Evolutionary conservation across 352 stramenopile genomes (phyloP).

Genomic region (Pythium oligandrum): DNA sequence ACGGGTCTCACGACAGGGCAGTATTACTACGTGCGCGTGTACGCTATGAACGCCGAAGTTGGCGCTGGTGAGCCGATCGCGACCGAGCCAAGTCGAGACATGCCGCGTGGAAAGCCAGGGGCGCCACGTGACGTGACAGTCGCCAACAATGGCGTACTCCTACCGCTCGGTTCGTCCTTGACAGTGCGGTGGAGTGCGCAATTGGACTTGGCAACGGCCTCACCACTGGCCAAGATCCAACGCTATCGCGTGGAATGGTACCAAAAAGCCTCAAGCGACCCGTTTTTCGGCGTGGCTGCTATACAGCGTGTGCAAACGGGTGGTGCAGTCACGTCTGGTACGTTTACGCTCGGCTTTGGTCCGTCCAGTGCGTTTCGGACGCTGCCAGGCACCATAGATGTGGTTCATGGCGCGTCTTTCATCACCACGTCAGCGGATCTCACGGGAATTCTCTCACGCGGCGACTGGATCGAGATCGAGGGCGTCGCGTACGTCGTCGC

Average conservation of each 20-base stretch:
- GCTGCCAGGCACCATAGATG: constrained; percentile 50
- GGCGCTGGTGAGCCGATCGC: constrained; percentile 34
- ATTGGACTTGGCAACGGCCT: constrained; percentile 10
- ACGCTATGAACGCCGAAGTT: constrained; percentile 55
- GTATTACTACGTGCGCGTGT: constrained; percentile 69
- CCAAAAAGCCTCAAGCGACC: constrained; percentile 37
- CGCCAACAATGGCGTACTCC: constrained; percentile 26
- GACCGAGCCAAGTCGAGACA: constrained; percentile 48
- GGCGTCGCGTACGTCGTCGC: constrained; percentile 75
- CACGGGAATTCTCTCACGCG: constrained; percentile 74
- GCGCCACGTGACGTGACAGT: constrained; percentile 26
- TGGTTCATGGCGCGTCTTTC: constrained; percentile 45
- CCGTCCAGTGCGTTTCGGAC: constrained; percentile 17
- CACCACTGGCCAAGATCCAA: constrained; percentile 9
- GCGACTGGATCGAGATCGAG: constrained; percentile 80
- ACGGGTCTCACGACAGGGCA: constrained; percentile 34
- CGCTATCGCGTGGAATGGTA: constrained; percentile 75
- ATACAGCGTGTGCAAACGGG: constrained; percentile 55
- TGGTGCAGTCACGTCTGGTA: constrained; percentile 38
- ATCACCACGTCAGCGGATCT: constrained; percentile 86
- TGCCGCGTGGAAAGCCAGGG: constrained; percentile 57
- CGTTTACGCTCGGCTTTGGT: constrained; percentile 60
- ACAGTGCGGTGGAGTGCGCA: constrained; percentile 49
- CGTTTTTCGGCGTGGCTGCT: constrained; percentile 50
- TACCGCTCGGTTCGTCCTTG: constrained; percentile 40